Evolutionary conservation across 1,284 basidiomycete species (phyloP), one percentile per base, ranked within the genome.

Genomic region (Cutaneotrichosporon dermatis): DNA sequence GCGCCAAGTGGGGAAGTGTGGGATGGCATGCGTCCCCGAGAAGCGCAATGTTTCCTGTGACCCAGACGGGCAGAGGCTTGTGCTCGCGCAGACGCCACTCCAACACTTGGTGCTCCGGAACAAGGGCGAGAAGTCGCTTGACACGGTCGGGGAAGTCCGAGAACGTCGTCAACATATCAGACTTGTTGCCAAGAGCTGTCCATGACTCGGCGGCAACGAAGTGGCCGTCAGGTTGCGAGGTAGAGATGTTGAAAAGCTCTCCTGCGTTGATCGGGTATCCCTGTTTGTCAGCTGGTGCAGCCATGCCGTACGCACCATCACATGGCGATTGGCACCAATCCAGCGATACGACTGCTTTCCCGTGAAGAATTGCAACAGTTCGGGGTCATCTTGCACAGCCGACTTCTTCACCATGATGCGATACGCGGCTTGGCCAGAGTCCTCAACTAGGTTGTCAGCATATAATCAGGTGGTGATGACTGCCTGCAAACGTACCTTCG

Each of bases 361-460:
- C 8, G 68, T 65, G 49, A 78, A 69, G 52, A 78, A 66, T 8
- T 61, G 63, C 8, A 75, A 59, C 7, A 78, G 65, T 48, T 78
- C 72, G 6, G 74, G 72, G 54, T 78, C 73, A 25, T 71, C 62
- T 36, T 67, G 62, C 37, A 73, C 69, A 36, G 66, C 64, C 0
- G 62, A 59, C 10, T 74, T 61, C 12, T 63, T 62, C 6, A 78
- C 63, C 37, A 78, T 62, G 52, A 78, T 72, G 4, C 77, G 74
- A 63, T 79, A 79, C 1, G 76, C 75, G 0, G 77, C 77, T 62
- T 77, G 74, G 4, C 77, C 77, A 0, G 75, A 77, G 60, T 73
- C 74, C 55, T 69, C 70, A 15, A 74, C 72, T 69, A 54, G 25
- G 12, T 2, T 25, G 48, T 58, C 6, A 52, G 56, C 37, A 25